Evolutionary conservation across 1,139 yeast genomes (phyloP).

Genomic region (Pichia sp.): DNA sequence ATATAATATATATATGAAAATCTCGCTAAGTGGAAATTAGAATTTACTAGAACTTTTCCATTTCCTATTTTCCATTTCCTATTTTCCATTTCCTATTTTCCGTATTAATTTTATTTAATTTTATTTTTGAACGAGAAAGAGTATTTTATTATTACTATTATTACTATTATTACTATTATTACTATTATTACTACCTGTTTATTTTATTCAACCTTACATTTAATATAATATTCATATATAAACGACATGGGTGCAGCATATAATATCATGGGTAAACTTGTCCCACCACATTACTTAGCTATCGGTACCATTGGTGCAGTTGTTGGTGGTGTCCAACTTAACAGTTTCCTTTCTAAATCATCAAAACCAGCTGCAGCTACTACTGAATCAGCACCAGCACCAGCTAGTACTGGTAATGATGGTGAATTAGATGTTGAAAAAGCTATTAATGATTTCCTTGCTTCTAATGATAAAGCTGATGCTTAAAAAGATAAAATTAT

Average conservation of each 20-base stretch:
- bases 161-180: too few species aligned
- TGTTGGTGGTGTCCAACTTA: constrained; percentile 30
- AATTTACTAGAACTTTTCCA: too few species aligned
- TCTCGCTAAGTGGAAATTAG: too few species aligned
- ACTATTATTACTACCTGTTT: too few species aligned
- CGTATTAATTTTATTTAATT: too few species aligned
- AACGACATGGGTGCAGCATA: constrained; percentile 53
- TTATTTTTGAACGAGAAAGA: too few species aligned
- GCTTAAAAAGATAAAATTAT: background rate
- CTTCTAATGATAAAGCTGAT: constrained; percentile 17
- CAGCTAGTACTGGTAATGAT: constrained; percentile 32
- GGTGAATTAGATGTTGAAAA: constrained; percentile 61
- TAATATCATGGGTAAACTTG: constrained; percentile 56
- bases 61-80: too few species aligned
- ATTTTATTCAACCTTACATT: too few species aligned
- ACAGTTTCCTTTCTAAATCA: constrained; percentile 32
- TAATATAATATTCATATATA: too few species aligned
- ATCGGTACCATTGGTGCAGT: constrained; percentile 34
- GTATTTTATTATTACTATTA: too few species aligned
- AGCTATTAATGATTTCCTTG: constrained; percentile 34
- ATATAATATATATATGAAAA: too few species aligned
- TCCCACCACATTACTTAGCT: constrained; percentile 52
- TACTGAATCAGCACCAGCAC: constrained; percentile 27
- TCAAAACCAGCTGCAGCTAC: constrained; percentile 32
- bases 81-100: too few species aligned